Base-by-base conservation (phyloP, 2,329 filamentous ascomycete genomes). In the Apiospora kogelbergensis region DNA sequence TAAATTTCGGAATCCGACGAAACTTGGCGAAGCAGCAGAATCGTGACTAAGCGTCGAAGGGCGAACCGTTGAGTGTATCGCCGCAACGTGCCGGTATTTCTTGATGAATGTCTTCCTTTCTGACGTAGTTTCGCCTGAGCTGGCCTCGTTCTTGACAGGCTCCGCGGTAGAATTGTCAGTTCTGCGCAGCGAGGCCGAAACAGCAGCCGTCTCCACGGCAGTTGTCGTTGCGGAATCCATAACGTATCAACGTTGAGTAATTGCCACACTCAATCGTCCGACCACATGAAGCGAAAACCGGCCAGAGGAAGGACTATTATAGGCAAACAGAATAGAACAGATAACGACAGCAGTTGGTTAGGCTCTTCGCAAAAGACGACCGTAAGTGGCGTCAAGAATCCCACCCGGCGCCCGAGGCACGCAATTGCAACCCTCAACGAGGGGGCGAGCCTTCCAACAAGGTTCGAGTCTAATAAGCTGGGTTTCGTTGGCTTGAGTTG, bases 81-180 rank as follows among this genome's bases (percentile, higher is more conserved):
- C 95, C 70, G 93, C 93, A 72, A 97, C 90, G 88, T 99, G 96
- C 73, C 94, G 92, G 83, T 98, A 98, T 80, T 95, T 96, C 75
- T 83, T 87, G 69, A 84, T 83, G 69, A 81, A 77, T 13, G 79
- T 78, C 57, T 63, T 63, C 26, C 40, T 20, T 48, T 67, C 40
- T 9, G 15, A n/a, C n/a, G 26, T 22, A 11, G 53, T 63, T 9
- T n/a, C 63, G 44, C 26, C 41, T 13, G 53, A 15, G 20, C 11
- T 24, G 6, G 63, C 6, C 63, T 65, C 37, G 2, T 42, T 20
- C 15, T 26, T 37, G 53, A 60, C 53, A 22, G 30, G 17, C 57
- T 42, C 44, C 15, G 45, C 65, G 33, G 40, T 48, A 20, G 63
- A 30, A 11, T 60, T 42, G n/a, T 48, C 66, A 40, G 70, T 67